Base-by-base conservation (phyloP, 108 stramenopile genomes). In the Craspedostauros australis region DNA sequence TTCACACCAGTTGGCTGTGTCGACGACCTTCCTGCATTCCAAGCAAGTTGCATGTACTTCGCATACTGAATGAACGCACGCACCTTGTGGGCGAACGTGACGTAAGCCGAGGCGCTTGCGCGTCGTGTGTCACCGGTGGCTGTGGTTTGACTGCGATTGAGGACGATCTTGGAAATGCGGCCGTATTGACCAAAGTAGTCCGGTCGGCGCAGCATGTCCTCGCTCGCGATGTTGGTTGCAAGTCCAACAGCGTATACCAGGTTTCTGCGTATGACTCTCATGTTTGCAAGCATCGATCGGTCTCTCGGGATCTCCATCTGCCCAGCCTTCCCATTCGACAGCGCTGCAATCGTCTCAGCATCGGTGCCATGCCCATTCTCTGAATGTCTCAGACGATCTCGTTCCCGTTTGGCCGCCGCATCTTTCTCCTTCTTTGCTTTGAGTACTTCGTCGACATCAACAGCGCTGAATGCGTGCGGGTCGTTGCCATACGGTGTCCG, bases 101-200 rank as follows among this genome's bases (percentile, higher is more conserved):
- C 85, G 69, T 99, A 96, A 5, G 98, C 94, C 22, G 79, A 81
- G 19, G 86, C 84, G 62, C 66, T 82, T 30, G 84, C 85, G 45
- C 85, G 71, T 60, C 82, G 64, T 18, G 71, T 49, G 60, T 79
- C 78, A 6, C 84, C 80, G 23, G 60, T 71, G 5, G 50, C 19
- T 31, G 73, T 65, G 45, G 76, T 76, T 46, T 85, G 70, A 56
- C 76, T 93, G 31, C 92, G 70, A 63, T 96, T 94, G 5, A 96
- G 58, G 15, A 94, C 93, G 72, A 98, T 95, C 77, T 98, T 98
- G 37, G 81, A 65, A 60, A 97, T 93, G 54, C 80, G 91, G 26
- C 98, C 96, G 62, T 97, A 97, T 62, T 97, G 98, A 26, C 98
- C 98, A 63, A 98, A 97, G 56, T 91, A 95, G 51, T 96, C 95